phyloP scores from a whole-genome alignment of 805 yeast species.

The Soucietia sequanensis region DNA sequence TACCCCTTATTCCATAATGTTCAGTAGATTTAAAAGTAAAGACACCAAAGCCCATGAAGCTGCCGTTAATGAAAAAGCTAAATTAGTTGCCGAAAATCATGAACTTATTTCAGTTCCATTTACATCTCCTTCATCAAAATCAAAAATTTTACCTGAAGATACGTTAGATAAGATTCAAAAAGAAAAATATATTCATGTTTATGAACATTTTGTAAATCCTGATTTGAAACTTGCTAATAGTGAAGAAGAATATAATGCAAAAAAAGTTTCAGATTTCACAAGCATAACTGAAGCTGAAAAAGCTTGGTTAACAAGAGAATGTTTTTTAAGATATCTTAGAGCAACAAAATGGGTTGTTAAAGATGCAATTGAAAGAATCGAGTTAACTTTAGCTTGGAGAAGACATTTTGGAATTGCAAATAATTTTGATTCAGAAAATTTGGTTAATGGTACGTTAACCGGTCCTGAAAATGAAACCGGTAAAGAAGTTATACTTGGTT shows the following conservation, averaged over 20 bases:
- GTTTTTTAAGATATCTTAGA: slow-evolving; percentile 82
- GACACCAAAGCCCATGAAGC: slow-evolving; percentile 9
- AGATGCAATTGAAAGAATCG: slow-evolving; percentile 73
- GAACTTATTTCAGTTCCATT: slow-evolving; percentile 19
- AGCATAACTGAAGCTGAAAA: slow-evolving; percentile 52
- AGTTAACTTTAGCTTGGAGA: slow-evolving; percentile 85
- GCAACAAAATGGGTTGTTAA: slow-evolving; percentile 88
- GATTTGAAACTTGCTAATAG: slow-evolving; percentile 48
- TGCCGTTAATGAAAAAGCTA: slow-evolving; percentile 3
- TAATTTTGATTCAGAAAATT: slow-evolving; percentile 41
- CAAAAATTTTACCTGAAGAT: slow-evolving; percentile 50
- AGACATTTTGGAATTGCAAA: slow-evolving; percentile 75
- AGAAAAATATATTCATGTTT: slow-evolving; percentile 59
- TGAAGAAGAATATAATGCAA: slow-evolving; percentile 47
- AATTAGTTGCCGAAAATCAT: slow-evolving; percentile 3
- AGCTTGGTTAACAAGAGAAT: slow-evolving; percentile 92
- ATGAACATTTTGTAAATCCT: slow-evolving; percentile 57
- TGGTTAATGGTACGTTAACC: slow-evolving; percentile 54
- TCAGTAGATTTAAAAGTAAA: slow-evolving; percentile 15
- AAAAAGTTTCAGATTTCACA: slow-evolving; percentile 29
- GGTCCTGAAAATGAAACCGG: slow-evolving; percentile 83
- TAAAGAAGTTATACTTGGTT: slow-evolving; percentile 88
- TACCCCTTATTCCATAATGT: slow-evolving; percentile 10
- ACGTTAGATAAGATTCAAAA: slow-evolving; percentile 54
- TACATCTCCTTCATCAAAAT: slow-evolving; percentile 26